These are phyloP conservation scores for Ascodesmis nigricans DNA, from an alignment of 495 filamentous ascomycete species.

Conservation along the genomic window DNA sequence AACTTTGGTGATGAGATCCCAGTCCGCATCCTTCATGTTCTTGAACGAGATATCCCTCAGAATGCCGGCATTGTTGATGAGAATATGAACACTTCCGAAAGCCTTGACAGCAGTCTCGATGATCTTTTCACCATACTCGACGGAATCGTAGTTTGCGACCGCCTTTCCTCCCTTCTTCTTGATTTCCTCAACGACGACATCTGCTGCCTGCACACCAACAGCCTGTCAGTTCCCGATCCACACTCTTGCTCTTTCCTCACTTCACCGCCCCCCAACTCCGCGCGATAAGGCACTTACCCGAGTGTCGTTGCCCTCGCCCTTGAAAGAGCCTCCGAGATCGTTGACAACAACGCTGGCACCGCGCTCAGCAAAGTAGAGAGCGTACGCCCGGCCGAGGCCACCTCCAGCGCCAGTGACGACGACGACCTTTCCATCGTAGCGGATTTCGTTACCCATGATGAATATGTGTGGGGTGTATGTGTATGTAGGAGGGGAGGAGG, in stretches of 20 bases:
- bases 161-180: slow-evolving; percentile 80
- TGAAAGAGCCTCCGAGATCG: slow-evolving; percentile 83
- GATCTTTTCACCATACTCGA: slow-evolving; percentile 82
- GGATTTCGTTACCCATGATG: slow-evolving; percentile 34
- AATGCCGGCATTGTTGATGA: slow-evolving; percentile 97
- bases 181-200: slow-evolving; percentile 92
- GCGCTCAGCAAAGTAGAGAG: slow-evolving; percentile 70
- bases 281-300: slow-evolving; percentile 34
- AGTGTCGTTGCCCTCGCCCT: slow-evolving; percentile 72
- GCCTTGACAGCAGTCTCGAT: slow-evolving; percentile 87
- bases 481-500: not conserved
- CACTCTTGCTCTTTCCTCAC: too few relatives aligned
- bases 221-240: slow-evolving; percentile 4
- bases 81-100: slow-evolving; percentile 81
- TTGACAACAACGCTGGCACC: slow-evolving; percentile 96
- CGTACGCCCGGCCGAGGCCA: slow-evolving; percentile 82
- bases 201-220: slow-evolving; percentile 66
- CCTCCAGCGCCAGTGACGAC: slow-evolving; percentile 94
- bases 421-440: slow-evolving; percentile 89
- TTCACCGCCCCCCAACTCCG: not conserved
- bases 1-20: slow-evolving; percentile 84
- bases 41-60: slow-evolving; percentile 92
- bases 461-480: slow-evolving; percentile 2
- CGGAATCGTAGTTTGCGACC: slow-evolving; percentile 94
- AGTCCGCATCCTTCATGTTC: slow-evolving; percentile 95